Evolutionary conservation across 495 filamentous ascomycete genomes (phyloP).

Genomic region (Neurospora terricola): DNA sequence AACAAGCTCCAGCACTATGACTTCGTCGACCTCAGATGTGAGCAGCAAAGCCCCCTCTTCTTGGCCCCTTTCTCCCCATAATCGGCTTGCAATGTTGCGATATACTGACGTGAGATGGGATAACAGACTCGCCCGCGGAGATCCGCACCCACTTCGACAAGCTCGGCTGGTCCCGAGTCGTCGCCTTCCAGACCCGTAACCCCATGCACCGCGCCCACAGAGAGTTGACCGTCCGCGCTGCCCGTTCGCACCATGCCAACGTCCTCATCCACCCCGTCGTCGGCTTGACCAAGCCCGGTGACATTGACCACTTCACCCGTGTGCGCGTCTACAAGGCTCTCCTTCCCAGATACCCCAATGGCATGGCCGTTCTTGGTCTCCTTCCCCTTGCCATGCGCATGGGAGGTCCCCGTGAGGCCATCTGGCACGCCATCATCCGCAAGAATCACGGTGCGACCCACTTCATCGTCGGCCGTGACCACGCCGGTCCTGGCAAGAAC

Average conservation of each 20-base stretch:
- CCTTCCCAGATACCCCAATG: conserved; percentile 94
- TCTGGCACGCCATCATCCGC: conserved; percentile 99
- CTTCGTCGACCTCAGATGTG: conserved; percentile 91
- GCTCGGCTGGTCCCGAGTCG: conserved; percentile 92
- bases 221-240: conserved; percentile 93
- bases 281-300: conserved; percentile 94
- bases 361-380: conserved; percentile 96
- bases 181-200: conserved; percentile 98
- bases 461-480: conserved; percentile 98
- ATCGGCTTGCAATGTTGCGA: neutral
- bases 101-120: conserved; percentile 3
- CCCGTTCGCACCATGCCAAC: conserved; percentile 89
- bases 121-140: conserved; percentile 80
- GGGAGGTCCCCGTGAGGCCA: conserved; percentile 95
- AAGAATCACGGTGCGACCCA: conserved; percentile 99
- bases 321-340: conserved; percentile 97
- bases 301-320: conserved; percentile 99
- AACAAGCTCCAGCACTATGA: conserved; percentile 96
- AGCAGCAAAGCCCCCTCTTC: neutral
- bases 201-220: conserved; percentile 98
- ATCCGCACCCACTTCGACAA: conserved; percentile 96
- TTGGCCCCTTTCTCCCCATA: neutral
- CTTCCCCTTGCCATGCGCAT: conserved; percentile 97
- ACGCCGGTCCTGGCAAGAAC: conserved; percentile 95
- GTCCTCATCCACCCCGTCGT: conserved; percentile 99